Evolutionary conservation across 257 asterid species (phyloP).

Genomic region (Osmanthus fragrans): DNA sequence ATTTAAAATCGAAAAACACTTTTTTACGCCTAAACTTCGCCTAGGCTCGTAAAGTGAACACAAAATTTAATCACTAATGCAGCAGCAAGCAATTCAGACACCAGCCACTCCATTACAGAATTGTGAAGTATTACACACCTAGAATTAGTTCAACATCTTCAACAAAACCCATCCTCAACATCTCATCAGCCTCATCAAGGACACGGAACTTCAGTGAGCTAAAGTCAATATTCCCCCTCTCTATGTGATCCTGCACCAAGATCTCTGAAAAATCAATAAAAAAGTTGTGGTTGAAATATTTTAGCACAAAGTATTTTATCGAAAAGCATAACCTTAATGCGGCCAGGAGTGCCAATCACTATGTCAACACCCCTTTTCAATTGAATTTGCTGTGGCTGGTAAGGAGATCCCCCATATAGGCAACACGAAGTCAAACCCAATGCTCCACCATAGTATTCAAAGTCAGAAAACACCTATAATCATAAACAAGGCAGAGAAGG

Average conservation of each 20-base stretch:
- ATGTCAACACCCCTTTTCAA: slow-evolving; percentile 87
- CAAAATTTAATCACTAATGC: not conserved
- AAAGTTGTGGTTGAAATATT: not conserved
- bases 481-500: not conserved
- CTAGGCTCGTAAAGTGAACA: too few relatives aligned
- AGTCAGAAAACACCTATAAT: slow-evolving; percentile 68
- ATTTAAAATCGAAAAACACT: too few relatives aligned
- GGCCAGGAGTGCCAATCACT: slow-evolving; percentile 91
- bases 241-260: slow-evolving; percentile 71
- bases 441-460: slow-evolving; percentile 72
- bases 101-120: not conserved
- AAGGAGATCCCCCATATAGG: slow-evolving; percentile 84
- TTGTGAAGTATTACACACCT: slow-evolving; percentile 40
- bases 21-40: too few relatives aligned
- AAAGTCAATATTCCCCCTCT: slow-evolving; percentile 79
- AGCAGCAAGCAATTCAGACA: not conserved
- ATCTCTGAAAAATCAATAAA: slow-evolving; percentile 12
- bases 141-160: slow-evolving; percentile 97
- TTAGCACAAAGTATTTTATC: not conserved
- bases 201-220: slow-evolving; percentile 80
- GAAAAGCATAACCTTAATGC: slow-evolving; percentile 62
- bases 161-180: slow-evolving; percentile 99
- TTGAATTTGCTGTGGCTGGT: slow-evolving; percentile 52
- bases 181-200: slow-evolving; percentile 99
- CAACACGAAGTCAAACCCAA: slow-evolving; percentile 80